These are phyloP conservation scores for Ascochyta fabae DNA, from an alignment of 2,329 filamentous ascomycete genomes.

Conservation along the genomic window DNA sequence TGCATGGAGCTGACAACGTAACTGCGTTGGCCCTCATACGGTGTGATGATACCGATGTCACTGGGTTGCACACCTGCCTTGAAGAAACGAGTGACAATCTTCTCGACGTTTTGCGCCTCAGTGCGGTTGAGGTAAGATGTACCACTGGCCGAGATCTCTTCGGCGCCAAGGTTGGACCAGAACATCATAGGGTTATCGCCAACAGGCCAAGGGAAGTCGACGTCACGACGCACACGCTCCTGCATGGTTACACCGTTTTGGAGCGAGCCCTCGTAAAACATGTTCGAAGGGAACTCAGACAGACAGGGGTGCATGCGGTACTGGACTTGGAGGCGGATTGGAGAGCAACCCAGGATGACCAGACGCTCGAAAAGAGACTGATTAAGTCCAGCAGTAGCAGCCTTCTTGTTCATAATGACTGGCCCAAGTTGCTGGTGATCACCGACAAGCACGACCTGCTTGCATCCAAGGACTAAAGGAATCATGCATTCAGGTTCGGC, in stretches of 20 bases:
- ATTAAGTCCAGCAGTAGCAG: conserved; percentile 94
- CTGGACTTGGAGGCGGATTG: conserved; percentile 93
- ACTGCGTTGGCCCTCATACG: conserved; percentile 96
- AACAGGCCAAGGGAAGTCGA: conserved; percentile 98
- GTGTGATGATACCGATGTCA: conserved; percentile 97
- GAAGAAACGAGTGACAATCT: conserved; percentile 98
- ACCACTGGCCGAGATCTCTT: conserved; percentile 96
- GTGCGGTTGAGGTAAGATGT: conserved; percentile 98
- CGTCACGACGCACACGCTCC: conserved; percentile 85
- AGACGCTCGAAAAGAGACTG: conserved; percentile 98
- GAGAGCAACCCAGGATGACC: conserved; percentile 86
- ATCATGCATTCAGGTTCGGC: conserved; percentile 99
- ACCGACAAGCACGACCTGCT: conserved; percentile 97
- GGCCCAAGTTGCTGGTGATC: conserved; percentile 98
- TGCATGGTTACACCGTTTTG: conserved; percentile 95
- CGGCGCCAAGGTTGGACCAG: conserved; percentile 97
- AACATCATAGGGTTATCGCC: conserved; percentile 99
- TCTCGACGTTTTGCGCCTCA: conserved; percentile 96
- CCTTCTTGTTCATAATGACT: conserved; percentile 99
- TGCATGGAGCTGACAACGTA: conserved; percentile 99
- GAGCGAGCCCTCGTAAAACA: conserved; percentile 98
- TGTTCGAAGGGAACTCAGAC: conserved; percentile 97
- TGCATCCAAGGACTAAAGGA: conserved; percentile 93
- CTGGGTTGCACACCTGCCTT: conserved; percentile 94
- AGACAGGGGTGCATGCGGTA: conserved; percentile 99